Conservation (phyloP, 2,329 filamentous ascomycete species). For the Penicillium sp. region DNA sequence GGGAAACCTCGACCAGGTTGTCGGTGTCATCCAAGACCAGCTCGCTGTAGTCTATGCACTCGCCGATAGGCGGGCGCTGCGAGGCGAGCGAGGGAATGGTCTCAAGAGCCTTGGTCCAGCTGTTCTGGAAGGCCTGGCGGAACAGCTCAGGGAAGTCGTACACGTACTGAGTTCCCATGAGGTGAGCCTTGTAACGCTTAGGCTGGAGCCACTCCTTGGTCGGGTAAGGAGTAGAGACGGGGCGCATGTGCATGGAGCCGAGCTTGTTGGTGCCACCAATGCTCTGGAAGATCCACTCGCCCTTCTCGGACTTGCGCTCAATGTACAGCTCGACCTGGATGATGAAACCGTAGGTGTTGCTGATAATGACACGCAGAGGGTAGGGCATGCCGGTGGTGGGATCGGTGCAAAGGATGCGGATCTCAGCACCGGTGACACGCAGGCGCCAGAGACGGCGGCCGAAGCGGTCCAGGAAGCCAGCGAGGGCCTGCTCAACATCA, state of each 20-base stretch:
- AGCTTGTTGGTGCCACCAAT: conserved; percentile 95
- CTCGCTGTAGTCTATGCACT: conserved; percentile 92
- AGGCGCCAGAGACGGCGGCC: conserved; percentile 93
- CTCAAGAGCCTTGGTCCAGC: conserved; percentile 76
- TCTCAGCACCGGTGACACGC: conserved; percentile 94
- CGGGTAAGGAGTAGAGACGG: conserved; percentile 88
- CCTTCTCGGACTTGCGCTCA: conserved; percentile 97
- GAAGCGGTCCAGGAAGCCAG: conserved; percentile 94
- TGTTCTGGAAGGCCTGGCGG: conserved; percentile 95
- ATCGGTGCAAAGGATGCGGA: conserved; percentile 97
- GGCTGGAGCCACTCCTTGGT: conserved; percentile 99
- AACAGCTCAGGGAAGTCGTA: conserved; percentile 99
- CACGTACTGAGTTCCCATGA: conserved; percentile 99
- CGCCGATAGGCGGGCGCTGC: conserved; percentile 80
- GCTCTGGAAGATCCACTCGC: conserved; percentile 97
- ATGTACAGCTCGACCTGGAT: conserved; percentile 97
- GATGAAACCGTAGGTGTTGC: conserved; percentile 96
- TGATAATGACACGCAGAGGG: conserved; percentile 93
- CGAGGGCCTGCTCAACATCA: conserved; percentile 90
- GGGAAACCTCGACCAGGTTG: conserved; percentile 87
- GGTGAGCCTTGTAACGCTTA: conserved; percentile 98
- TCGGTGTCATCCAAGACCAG: conserved; percentile 93
- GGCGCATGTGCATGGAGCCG: conserved; percentile 89
- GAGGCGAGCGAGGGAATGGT: conserved; percentile 73
- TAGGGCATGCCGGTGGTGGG: conserved; percentile 79